phyloP scores from a whole-genome alignment of 2,329 filamentous ascomycete genomes.

The Annulohypoxylon truncatum region DNA sequence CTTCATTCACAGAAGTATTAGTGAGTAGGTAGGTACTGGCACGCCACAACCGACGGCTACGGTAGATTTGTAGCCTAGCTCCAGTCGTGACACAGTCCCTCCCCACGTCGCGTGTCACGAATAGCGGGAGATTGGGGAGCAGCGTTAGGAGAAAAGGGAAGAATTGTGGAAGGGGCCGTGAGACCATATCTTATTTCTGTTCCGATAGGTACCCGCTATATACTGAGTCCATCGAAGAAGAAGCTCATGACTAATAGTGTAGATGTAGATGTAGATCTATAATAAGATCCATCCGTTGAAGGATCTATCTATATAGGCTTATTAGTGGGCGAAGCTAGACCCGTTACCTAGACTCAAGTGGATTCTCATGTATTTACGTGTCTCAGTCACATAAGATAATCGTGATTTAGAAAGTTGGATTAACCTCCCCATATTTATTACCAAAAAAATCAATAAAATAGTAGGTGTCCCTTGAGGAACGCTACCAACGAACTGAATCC shows the following conservation, averaged over 20 bases:
- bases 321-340: not conserved
- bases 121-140: slow-evolving; percentile 16
- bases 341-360: not conserved
- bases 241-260: not conserved
- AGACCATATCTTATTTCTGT: slow-evolving; percentile 10
- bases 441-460: slow-evolving; percentile 17
- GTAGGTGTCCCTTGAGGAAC: slow-evolving; percentile 11
- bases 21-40: not conserved
- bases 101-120: slow-evolving; percentile 27
- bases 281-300: not conserved
- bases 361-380: not conserved
- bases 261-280: not conserved
- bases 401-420: slow-evolving; percentile 11
- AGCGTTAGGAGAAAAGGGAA: slow-evolving; percentile 31
- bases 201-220: slow-evolving; percentile 24
- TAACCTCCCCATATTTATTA: slow-evolving; percentile 30
- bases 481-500: slow-evolving; percentile 24
- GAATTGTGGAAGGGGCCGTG: slow-evolving; percentile 22
- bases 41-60: slow-evolving; percentile 5
- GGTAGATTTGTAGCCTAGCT: slow-evolving; percentile 7
- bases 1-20: not conserved
- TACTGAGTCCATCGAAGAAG: not conserved
- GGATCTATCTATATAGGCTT: not conserved
- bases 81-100: slow-evolving; percentile 17
- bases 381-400: not conserved